Conservation (phyloP, 305 asterid genomes). For the Vinca major region DNA sequence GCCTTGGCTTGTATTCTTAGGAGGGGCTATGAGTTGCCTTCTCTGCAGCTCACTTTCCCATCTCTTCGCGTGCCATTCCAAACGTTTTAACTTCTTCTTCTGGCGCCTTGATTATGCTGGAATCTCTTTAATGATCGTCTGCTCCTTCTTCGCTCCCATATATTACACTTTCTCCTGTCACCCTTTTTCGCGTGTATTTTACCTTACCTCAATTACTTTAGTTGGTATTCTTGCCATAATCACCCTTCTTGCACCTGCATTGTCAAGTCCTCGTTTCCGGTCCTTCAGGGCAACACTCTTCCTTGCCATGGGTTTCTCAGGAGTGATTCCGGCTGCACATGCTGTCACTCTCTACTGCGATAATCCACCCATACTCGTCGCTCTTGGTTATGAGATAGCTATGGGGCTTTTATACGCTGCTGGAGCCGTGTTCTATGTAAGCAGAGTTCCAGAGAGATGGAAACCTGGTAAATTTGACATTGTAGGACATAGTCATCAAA, state of each 20-base stretch:
- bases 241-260: slow-evolving; percentile 62
- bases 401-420: slow-evolving; percentile 51
- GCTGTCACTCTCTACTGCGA: slow-evolving; percentile 44
- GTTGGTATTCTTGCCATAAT: slow-evolving; percentile 41
- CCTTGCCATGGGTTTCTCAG: slow-evolving; percentile 79
- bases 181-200: slow-evolving; percentile 42
- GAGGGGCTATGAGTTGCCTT: slow-evolving; percentile 69
- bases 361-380: slow-evolving; percentile 36
- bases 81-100: slow-evolving; percentile 51
- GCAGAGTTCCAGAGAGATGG: slow-evolving; percentile 33
- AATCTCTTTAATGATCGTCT: slow-evolving; percentile 67
- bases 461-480: slow-evolving; percentile 30
- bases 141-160: slow-evolving; percentile 71
- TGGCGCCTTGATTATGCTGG: slow-evolving; percentile 90
- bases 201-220: slow-evolving; percentile 49
- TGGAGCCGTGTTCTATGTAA: slow-evolving; percentile 27
- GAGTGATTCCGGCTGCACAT: slow-evolving; percentile 70
- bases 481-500: slow-evolving; percentile 34
- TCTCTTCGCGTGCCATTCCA: slow-evolving; percentile 77
- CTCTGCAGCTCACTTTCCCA: slow-evolving; percentile 63
- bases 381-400: slow-evolving; percentile 56
- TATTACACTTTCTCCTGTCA: slow-evolving; percentile 59
- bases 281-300: slow-evolving; percentile 54
- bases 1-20: slow-evolving; percentile 84
- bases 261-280: slow-evolving; percentile 44